Conservation (phyloP, 257 asterid genomes). For the Schizonepeta tenuifolia region DNA sequence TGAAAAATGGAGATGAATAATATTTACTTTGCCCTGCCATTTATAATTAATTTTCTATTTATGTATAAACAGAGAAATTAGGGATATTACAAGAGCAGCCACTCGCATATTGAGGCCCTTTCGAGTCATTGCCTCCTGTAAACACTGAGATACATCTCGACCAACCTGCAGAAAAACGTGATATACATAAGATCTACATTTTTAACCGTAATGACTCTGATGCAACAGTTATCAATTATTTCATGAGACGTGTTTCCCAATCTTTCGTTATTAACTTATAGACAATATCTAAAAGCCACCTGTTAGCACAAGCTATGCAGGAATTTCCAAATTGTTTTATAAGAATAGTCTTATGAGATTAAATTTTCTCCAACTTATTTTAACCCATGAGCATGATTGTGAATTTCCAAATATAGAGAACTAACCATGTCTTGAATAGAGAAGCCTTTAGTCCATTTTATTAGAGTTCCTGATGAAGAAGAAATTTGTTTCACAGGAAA, state of each 20-base stretch:
- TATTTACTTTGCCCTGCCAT: neutral
- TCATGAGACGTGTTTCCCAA: neutral
- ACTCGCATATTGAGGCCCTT: constrained; percentile 74
- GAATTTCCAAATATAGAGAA: constrained; percentile 4
- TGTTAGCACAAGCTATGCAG: neutral
- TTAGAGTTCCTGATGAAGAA: constrained; percentile 66
- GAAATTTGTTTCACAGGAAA: constrained; percentile 83
- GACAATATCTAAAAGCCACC: constrained; percentile 12
- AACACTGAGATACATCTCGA: constrained; percentile 70
- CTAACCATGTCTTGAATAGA: constrained; percentile 74
- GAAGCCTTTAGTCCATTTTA: constrained; percentile 88
- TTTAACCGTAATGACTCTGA: neutral
- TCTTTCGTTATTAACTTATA: neutral
- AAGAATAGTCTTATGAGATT: neutral
- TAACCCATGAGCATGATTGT: constrained; percentile 18
- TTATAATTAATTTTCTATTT: neutral
- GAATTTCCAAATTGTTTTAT: neutral
- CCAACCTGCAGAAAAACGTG: constrained; percentile 58
- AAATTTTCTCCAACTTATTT: constrained; percentile 1
- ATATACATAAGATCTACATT: constrained; percentile 22
- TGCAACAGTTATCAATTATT: neutral
- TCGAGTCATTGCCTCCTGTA: constrained; percentile 65
- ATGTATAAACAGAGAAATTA: neutral
- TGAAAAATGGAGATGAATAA: neutral
- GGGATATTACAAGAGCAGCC: constrained; percentile 67